Base-by-base conservation (phyloP, 2,329 filamentous ascomycete species). In the Arthrobotrys sinensis region DNA sequence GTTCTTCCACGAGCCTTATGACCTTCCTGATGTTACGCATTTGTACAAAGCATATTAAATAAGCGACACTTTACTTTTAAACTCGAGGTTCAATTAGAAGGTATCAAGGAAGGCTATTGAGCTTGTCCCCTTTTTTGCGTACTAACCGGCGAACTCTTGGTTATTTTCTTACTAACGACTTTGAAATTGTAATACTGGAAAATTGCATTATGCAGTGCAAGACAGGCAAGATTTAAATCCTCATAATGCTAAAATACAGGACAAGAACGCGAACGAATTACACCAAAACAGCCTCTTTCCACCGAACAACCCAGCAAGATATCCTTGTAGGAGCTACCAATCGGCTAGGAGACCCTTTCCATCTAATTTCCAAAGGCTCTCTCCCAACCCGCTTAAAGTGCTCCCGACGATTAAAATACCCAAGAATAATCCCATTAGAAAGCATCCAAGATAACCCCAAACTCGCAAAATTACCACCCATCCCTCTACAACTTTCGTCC, bases 401-500 rank as follows among this genome's bases (percentile, higher is more conserved):
- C 16, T 67, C 8, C 57, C 62, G 0, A 48, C 40, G 11, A 72
- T 4, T n/a, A 78, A n/a, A 24, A 65, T 19, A 3, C 75, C 75
- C 11, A 78, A 16, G 19, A 78, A 68, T 8, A 72, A 36, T 8
- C 75, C 75, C 21, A 78, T 12, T 5, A 78, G 21, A 16, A 78
- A 48, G 43, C 50, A 72, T 6, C 36, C 62, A 6, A 71, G 53
- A 52, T 78, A 72, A 0, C 50, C 67, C 75, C 75, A 78, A 4
- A 78, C 36, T 14, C 67, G 67, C 21, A 62, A 14, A 0, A 78
- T 11, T 7, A 68, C n/a, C 5, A 38, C 28, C 67, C 75, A 68
- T 6, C 43, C 62, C 21, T 78, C 65, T 1, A 78, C 67, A 8
- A 55, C 43, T 12, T 40, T 72, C 46, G 89, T 71, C 76, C 82